Conservation (phyloP, 2,329 filamentous ascomycete species). For the Ceratocystis diversiconidia region DNA sequence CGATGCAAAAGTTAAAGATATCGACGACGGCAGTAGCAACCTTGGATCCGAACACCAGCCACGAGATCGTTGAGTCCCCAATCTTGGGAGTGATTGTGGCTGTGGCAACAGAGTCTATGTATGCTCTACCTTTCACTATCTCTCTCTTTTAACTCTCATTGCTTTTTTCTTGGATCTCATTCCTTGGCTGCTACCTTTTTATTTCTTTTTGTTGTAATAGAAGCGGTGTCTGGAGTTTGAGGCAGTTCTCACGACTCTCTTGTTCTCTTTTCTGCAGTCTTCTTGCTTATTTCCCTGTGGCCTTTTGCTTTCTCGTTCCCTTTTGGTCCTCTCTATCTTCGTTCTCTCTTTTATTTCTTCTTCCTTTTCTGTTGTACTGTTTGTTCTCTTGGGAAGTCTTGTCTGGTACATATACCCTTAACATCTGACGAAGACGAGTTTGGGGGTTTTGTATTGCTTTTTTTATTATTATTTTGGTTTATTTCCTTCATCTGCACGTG, state of each 20-base stretch:
- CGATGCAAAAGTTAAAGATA: constrained; percentile 7
- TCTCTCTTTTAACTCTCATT: not conserved
- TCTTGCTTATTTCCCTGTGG: not conserved
- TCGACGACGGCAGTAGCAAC: not conserved
- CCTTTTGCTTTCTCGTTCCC: not conserved
- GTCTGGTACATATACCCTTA: constrained; percentile 6
- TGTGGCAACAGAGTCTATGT: not conserved
- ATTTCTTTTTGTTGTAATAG: not conserved
- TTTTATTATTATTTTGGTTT: not conserved
- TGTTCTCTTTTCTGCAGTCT: constrained; percentile 1
- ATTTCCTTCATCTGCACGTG: not conserved
- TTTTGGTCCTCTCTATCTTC: not conserved
- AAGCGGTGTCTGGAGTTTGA: not conserved
- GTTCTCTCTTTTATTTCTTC: not conserved
- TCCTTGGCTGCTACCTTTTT: not conserved
- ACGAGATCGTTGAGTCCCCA: not conserved
- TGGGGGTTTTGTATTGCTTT: not conserved
- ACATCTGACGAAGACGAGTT: not conserved
- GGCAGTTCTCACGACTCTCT: constrained; percentile 15
- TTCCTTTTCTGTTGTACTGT: not conserved
- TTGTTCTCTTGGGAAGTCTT: constrained; percentile 8
- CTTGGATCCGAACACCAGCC: not conserved
- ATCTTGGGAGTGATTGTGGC: constrained; percentile 4
- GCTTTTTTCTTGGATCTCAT: not conserved
- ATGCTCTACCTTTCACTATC: not conserved